Base-by-base conservation (phyloP, 805 yeast genomes). In the Nakazawaea wyomingensis region DNA sequence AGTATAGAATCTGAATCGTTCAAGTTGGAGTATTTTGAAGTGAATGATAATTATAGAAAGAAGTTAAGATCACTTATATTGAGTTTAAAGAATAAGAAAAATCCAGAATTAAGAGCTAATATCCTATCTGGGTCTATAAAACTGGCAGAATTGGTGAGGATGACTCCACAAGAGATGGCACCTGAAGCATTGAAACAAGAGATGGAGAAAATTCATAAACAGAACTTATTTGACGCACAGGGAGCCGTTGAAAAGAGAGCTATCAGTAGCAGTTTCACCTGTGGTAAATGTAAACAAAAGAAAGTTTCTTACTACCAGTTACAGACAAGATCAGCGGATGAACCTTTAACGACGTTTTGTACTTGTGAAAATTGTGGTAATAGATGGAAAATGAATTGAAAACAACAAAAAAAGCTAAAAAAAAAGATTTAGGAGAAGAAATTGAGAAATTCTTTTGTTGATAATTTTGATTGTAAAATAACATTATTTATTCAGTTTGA, bases 261-360 rank as follows among this genome's bases (percentile, higher is more conserved):
- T 1, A 89, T 88, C 30, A 93, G 99, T 6, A 98, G 91, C 62
- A 74, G 98, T 62, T 93, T 93, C 63, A 84, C 95, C 1, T 93
- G 99, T 66, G 97, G 98, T 39, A 93, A 91, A 64, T 93, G 99
- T 76, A 93, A 91, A 66, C 91, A 89, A 62, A 89, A 90, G 74
- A 89, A 88, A 70, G 99, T 93, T 33, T 85, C 95, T 54, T 93
- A 93, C 63, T 91, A 90, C 65, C 99, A 93, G 68, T 76, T 93
- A 83, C 99, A 93, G 71, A 93, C 99, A 27, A 76, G 99, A 65
- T 86, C 96, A 45, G 99, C 99, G 16, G 99, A 93, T 78, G 99
- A 93, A 66, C 99, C 99, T 47, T 76, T 93, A 56, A 93, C 99
- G 6, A 93, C 99, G 1, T 93, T 93, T 61, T 93, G 99, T 70